Conservation (phyloP, 1,284 basidiomycete genomes). For the Moesziomyces antarcticus region DNA sequence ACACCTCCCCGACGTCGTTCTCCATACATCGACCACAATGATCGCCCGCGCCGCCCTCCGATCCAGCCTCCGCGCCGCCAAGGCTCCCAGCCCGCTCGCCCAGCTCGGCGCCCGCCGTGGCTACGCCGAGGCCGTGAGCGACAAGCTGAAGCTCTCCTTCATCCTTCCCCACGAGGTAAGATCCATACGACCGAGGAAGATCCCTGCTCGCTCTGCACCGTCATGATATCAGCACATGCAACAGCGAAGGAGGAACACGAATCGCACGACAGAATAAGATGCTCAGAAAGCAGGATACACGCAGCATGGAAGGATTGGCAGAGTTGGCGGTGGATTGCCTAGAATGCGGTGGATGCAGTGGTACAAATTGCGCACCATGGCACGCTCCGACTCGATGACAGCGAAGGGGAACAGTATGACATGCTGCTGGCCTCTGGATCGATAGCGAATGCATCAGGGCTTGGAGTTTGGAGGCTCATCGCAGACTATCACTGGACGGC, state of each 20-base stretch:
- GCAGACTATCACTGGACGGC: no score
- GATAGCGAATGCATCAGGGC: no score
- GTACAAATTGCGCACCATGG: no score
- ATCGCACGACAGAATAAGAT: background rate
- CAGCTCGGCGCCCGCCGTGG: conserved; percentile 61
- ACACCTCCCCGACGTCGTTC: background rate
- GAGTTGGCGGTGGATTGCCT: no score
- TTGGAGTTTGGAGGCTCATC: no score
- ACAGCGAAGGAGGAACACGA: background rate
- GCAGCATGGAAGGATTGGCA: no score
- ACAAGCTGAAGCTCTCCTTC: conserved; percentile 66
- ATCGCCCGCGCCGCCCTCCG: conserved; percentile 43
- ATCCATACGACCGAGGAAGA: conserved; percentile 3
- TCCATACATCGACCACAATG: conserved; percentile 14
- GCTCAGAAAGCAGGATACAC: no score
- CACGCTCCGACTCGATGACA: no score
- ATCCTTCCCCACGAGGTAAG: conserved; percentile 58
- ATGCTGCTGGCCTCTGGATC: no score
- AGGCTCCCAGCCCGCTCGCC: conserved; percentile 34
- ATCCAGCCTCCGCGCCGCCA: conserved; percentile 40
- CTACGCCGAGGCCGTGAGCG: conserved; percentile 66
- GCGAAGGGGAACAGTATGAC: no score
- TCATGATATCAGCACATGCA: background rate
- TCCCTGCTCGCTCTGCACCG: background rate
- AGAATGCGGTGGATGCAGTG: no score